These are phyloP conservation scores for Flaveria bidentis DNA, from an alignment of 129 eudicot genomes.

Conservation along the genomic window DNA sequence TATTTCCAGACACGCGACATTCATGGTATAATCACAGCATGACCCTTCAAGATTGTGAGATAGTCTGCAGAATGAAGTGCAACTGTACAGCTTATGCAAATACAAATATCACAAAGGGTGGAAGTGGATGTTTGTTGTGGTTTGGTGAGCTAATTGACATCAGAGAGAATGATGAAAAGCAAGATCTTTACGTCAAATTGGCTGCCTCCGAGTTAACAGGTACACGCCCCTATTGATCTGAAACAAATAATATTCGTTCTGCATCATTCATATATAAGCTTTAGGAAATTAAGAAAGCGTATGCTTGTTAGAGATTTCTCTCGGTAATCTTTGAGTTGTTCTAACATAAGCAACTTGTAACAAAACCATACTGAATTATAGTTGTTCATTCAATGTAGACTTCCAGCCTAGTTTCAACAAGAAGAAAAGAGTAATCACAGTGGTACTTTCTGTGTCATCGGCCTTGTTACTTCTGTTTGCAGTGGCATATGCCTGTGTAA, in stretches of 20 bases:
- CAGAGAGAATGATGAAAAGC: constrained; percentile 28
- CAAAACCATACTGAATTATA: constrained; percentile 13
- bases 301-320: neutral
- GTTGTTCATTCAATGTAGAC: neutral
- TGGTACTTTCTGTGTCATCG: neutral
- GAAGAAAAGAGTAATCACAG: neutral
- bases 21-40: constrained; percentile 36
- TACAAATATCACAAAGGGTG: constrained; percentile 32
- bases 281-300: neutral
- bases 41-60: constrained; percentile 47
- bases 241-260: neutral
- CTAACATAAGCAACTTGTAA: neutral
- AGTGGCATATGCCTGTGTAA: constrained; percentile 3
- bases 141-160: constrained; percentile 42
- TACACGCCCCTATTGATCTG: neutral
- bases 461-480: constrained; percentile 14
- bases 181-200: constrained; percentile 27
- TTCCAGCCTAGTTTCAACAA: neutral
- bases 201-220: constrained; percentile 44
- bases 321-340: neutral
- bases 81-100: constrained; percentile 48
- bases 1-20: constrained; percentile 41
- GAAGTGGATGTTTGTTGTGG: constrained; percentile 64
- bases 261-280: neutral
- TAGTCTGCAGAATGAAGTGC: constrained; percentile 43